Evolutionary conservation across 2,329 filamentous ascomycete genomes (phyloP), one percentile per base, ranked within the genome.

Genomic region (Corniculantispora saksenae): DNA sequence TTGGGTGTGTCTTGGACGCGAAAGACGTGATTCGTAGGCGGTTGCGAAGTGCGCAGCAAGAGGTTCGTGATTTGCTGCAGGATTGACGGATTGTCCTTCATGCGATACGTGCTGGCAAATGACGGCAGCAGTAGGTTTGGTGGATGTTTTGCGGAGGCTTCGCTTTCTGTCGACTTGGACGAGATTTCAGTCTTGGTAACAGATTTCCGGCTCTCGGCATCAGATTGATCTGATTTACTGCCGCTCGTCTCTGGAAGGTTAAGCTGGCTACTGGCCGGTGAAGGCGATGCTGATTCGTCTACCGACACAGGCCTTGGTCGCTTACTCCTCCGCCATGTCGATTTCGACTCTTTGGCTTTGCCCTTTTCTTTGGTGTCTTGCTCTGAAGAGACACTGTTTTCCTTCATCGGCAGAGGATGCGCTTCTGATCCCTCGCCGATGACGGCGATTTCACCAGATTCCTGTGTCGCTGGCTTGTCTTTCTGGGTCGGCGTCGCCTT

Each of bases 91-190:
- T 86, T 88, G 35, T 88, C 84, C 68, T 88, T 87, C 77, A 88
- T 81, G 38, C 77, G 83, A 69, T 93, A 94, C 0, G 90, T 92
- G 69, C 82, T 86, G 10, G 78, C 79, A 70, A 94, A 92, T 0
- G 87, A 87, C 0, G 91, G 91, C 0, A 93, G 79, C 1, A 94
- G 76, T 1, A 92, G 76, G 67, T 93, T 93, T 0, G 83, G 80
- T 1, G 84, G 74, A 3, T 71, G 66, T 66, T 82, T 85, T 63
- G 77, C 75, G 3, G 72, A 68, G 12, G 79, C 78, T 17, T 86
- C 78, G 61, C 84, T 80, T 65, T 84, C 77, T 21, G 72, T 70
- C 29, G 77, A 69, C 61, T 77, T 78, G 53, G 68, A 68, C 58
- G 70, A 69, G 7, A 53, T 66, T 9, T 62, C 72, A 47, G 50